Evolutionary conservation across 1,139 yeast species (phyloP).

Genomic region (Geotrichum klebahnii): DNA sequence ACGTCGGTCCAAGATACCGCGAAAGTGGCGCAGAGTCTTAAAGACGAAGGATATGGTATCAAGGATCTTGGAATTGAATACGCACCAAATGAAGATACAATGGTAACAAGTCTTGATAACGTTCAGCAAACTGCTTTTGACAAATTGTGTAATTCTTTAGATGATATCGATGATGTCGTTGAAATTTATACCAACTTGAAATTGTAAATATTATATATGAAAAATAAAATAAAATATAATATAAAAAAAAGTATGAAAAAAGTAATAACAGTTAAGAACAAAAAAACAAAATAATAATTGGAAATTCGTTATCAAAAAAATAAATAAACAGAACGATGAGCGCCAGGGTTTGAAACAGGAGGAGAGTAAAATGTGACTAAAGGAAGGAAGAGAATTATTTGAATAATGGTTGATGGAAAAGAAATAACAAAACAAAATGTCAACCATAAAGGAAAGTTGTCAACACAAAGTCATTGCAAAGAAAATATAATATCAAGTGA

Average conservation of each 20-base stretch:
- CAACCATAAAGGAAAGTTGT: too few species aligned
- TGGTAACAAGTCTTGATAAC: slow-evolving; percentile 44
- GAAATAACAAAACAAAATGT: too few species aligned
- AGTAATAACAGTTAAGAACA: too few species aligned
- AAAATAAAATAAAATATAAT: background rate
- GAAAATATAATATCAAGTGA: too few species aligned
- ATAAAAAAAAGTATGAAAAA: background rate
- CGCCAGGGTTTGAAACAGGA: too few species aligned
- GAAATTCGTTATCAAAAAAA: too few species aligned
- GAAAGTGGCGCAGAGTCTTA: slow-evolving; percentile 55
- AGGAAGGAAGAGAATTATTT: too few species aligned
- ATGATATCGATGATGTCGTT: slow-evolving; percentile 75
- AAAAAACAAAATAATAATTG: too few species aligned
- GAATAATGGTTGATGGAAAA: too few species aligned
- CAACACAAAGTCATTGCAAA: too few species aligned
- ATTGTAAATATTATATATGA: background rate
- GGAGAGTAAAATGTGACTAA: too few species aligned
- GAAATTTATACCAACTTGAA: slow-evolving; percentile 58
- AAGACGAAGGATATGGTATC: slow-evolving; percentile 52
- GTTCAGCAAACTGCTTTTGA: slow-evolving; percentile 51
- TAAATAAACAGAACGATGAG: too few species aligned
- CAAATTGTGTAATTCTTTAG: slow-evolving; percentile 59
- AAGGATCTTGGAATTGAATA: slow-evolving; percentile 69
- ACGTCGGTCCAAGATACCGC: slow-evolving; percentile 65
- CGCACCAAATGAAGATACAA: slow-evolving; percentile 58